A percentile compares a stretch with the other conserved stretches of the same genome.
These are phyloP conservation scores for Volvox carteri DNA, from an alignment of 163 green algal species.

Conservation along the genomic window DNA sequence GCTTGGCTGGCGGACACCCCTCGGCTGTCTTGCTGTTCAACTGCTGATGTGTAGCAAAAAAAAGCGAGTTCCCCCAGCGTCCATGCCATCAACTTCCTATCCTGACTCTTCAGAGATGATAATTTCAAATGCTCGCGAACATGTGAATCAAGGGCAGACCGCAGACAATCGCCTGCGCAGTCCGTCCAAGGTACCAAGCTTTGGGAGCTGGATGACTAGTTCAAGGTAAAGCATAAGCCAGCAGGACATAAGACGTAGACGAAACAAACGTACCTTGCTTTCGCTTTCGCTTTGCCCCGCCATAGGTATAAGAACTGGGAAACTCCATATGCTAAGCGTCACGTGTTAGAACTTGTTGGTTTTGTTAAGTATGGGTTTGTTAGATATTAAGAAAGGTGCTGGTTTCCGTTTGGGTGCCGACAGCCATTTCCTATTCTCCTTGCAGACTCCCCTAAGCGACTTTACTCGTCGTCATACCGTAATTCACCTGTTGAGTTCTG, in stretches of 20 bases:
- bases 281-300: not conserved
- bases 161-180: not conserved
- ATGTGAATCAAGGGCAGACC: not conserved
- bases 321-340: not conserved
- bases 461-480: too few species aligned
- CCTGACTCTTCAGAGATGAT: not conserved
- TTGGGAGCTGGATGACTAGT: not conserved
- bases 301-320: not conserved
- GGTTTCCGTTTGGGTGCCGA: too few species aligned
- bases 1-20: not conserved
- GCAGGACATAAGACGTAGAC: too few species aligned
- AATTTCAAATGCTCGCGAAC: not conserved
- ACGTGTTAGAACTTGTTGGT: too few species aligned
- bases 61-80: slow-evolving; percentile 19
- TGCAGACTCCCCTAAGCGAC: too few species aligned
- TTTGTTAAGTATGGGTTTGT: too few species aligned
- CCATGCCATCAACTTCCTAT: slow-evolving; percentile 25
- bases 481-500: too few species aligned
- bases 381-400: too few species aligned
- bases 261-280: slow-evolving; percentile 14
- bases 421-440: too few species aligned
- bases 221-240: not conserved
- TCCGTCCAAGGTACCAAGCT: not conserved
- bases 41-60: not conserved
- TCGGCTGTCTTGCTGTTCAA: not conserved